A percentile compares a stretch with the other conserved stretches of the same genome.
Conservation (phyloP, 2,329 filamentous ascomycete species). For the Lachnellula hyalina region DNA sequence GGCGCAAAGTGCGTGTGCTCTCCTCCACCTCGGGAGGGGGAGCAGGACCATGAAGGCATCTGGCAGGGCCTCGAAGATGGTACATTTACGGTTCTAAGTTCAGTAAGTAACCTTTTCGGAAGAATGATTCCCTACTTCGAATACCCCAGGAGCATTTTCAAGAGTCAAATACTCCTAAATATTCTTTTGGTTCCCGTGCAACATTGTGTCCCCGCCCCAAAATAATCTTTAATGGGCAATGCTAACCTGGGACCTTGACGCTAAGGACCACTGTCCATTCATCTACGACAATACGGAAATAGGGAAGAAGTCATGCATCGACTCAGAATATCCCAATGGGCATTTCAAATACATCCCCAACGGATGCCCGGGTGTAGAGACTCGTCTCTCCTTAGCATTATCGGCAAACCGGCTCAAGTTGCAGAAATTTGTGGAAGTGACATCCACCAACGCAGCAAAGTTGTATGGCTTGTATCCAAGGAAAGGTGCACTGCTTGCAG, state of each 20-base stretch:
- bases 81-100: conserved; percentile 47
- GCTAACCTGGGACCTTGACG: too few species aligned
- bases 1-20: conserved; percentile 51
- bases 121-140: too few species aligned
- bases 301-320: conserved; percentile 47
- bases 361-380: conserved; percentile 53
- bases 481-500: conserved; percentile 47
- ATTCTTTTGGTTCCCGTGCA: too few species aligned
- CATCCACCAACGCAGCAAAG: conserved; percentile 50
- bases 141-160: too few species aligned
- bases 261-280: conserved; percentile 31
- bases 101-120: conserved; percentile 8
- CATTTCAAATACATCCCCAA: conserved; percentile 55
- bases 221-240: too few species aligned
- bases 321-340: conserved; percentile 36
- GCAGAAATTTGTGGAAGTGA: conserved; percentile 49
- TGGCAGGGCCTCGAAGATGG: conserved; percentile 46
- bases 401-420: conserved; percentile 35
- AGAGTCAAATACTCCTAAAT: too few species aligned
- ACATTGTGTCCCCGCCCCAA: too few species aligned
- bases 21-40: conserved; percentile 44
- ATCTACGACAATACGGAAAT: conserved; percentile 40
- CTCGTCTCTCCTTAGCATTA: conserved; percentile 44
- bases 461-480: conserved; percentile 49
- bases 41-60: conserved; percentile 43